These are phyloP conservation scores for Annulohypoxylon moriforme DNA, from an alignment of 495 filamentous ascomycete species.

Conservation along the genomic window DNA sequence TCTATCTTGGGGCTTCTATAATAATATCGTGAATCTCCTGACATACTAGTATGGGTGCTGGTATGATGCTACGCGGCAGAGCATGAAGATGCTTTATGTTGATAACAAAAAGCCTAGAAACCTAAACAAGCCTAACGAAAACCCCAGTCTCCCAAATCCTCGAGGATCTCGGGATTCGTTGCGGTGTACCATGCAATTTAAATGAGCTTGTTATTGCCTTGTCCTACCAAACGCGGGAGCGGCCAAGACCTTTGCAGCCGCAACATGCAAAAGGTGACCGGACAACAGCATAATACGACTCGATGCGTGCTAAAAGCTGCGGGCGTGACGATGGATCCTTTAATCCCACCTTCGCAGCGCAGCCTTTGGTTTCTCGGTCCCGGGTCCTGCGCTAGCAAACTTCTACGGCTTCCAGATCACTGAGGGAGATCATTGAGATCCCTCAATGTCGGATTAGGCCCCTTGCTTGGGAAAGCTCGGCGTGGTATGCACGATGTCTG, in stretches of 20 bases:
- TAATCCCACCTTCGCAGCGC: conserved; percentile 12
- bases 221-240: conserved; percentile 33
- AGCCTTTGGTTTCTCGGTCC: conserved; percentile 33
- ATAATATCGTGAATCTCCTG: conserved; percentile 1
- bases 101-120: conserved; percentile 3
- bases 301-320: conserved; percentile 15
- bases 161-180: conserved; percentile 44
- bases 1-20: conserved; percentile 22
- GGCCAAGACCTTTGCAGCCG: conserved; percentile 30
- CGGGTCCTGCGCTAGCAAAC: conserved; percentile 40
- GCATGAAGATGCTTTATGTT: not conserved
- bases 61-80: not conserved
- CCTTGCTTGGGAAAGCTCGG: conserved; percentile 30
- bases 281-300: conserved; percentile 41
- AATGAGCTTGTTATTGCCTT: conserved; percentile 41
- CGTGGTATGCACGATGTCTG: conserved; percentile 23
- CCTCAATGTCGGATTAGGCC: conserved; percentile 5
- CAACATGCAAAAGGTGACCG: conserved; percentile 23
- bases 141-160: conserved; percentile 33
- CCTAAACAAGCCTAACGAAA: conserved; percentile 18
- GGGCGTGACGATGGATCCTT: conserved; percentile 19
- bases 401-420: conserved; percentile 34
- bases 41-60: not conserved
- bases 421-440: not conserved
- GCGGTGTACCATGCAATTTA: conserved; percentile 42